A percentile compares a stretch with the other conserved stretches of the same genome.
phyloP scores from a whole-genome alignment of 108 stramenopile genomes.

The Skeletonema marinoi region DNA sequence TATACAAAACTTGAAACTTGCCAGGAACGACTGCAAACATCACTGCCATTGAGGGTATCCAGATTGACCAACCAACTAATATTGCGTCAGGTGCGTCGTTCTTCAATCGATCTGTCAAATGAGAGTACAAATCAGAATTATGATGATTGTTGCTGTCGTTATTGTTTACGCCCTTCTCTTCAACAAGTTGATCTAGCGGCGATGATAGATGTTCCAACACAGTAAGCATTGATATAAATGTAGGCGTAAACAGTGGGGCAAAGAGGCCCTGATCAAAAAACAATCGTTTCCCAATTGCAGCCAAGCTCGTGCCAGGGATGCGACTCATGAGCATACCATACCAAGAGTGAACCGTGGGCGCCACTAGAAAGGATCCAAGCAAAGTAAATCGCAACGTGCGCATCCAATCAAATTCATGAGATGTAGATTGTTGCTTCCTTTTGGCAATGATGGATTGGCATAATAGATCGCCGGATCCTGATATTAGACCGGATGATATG shows the following conservation, averaged over 20 bases:
- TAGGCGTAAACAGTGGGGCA: conserved; percentile 72
- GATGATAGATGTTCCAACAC: conserved; percentile 53
- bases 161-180: not conserved
- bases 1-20: conserved; percentile 82
- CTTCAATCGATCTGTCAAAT: conserved; percentile 23
- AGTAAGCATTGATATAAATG: conserved; percentile 67
- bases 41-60: conserved; percentile 79
- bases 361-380: conserved; percentile 76
- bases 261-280: conserved; percentile 73
- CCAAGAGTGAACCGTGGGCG: conserved; percentile 82
- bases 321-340: conserved; percentile 58
- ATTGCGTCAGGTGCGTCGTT: conserved; percentile 54
- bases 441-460: conserved; percentile 58
- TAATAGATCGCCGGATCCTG: conserved; percentile 68
- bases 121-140: conserved; percentile 9
- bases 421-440: not conserved
- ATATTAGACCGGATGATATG: conserved; percentile 72
- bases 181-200: not conserved
- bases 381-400: conserved; percentile 69
- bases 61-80: conserved; percentile 78
- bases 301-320: conserved; percentile 54
- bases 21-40: conserved; percentile 79
- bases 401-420: conserved; percentile 36
- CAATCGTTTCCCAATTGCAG: conserved; percentile 55
- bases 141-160: not conserved